Conservation (phyloP, 768 basidiomycete genomes). For the Rubroboletus pulcherrimus region DNA sequence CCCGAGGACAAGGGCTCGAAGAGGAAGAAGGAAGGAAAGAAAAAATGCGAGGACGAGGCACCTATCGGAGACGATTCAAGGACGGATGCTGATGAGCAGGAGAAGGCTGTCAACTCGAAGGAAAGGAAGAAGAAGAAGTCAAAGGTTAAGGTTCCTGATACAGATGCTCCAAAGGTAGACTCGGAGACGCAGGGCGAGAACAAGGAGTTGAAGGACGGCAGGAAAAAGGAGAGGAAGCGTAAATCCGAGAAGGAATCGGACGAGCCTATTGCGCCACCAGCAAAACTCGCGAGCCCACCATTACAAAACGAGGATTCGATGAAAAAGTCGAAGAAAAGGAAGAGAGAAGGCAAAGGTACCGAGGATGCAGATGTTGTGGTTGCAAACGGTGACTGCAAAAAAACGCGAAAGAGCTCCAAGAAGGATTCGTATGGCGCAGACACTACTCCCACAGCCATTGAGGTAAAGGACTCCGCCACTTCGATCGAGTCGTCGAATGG, state of each 20-base stretch:
- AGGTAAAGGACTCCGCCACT: slow-evolving; percentile 11
- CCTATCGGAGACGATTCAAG: neutral
- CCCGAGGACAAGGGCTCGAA: slow-evolving; percentile 4
- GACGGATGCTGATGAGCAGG: neutral
- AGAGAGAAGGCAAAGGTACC: slow-evolving; percentile 17
- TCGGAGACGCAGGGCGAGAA: neutral
- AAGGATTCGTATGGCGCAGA: slow-evolving; percentile 9
- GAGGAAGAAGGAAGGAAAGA: neutral
- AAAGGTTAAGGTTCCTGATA: slow-evolving; percentile 2
- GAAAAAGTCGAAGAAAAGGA: slow-evolving; percentile 35
- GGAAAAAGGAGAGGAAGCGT: slow-evolving; percentile 17
- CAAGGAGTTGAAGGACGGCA: slow-evolving; percentile 3
- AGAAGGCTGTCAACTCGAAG: neutral
- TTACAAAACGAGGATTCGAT: slow-evolving; percentile 6
- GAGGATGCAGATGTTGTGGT: slow-evolving; percentile 9
- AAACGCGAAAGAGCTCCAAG: slow-evolving; percentile 23
- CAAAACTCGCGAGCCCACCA: slow-evolving; percentile 6
- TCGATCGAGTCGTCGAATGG: slow-evolving; percentile 10
- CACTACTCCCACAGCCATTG: neutral
- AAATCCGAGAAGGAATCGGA: slow-evolving; percentile 12
- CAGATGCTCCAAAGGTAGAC: neutral
- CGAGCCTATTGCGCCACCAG: slow-evolving; percentile 18
- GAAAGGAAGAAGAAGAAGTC: slow-evolving; percentile 16
- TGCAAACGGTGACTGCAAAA: slow-evolving; percentile 17
- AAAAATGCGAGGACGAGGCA: neutral